Base-by-base conservation (phyloP, 495 filamentous ascomycete genomes). In the Podospora sp. region DNA sequence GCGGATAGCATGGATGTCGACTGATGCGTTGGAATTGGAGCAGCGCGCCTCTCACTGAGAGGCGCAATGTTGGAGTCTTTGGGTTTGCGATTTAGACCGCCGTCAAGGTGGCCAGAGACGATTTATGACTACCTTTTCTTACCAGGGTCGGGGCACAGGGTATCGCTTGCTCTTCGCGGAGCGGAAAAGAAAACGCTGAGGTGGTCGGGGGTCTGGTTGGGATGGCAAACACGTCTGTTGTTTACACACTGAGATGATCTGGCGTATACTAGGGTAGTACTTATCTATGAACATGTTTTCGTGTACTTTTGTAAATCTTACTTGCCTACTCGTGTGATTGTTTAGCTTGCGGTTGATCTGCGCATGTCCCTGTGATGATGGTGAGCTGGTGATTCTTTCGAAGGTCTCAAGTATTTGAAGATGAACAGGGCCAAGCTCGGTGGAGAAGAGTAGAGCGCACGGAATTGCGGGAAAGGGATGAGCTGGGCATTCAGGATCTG, bases 1-100 rank as follows among this genome's bases (percentile, higher is more conserved):
- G 55, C 51, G 3, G 70, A 71, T 9, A 60, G 36, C 22, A 75
- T 77, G 71, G 72, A 74, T 57, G 67, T 75, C 16, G 75, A 77
- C 35, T 75, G 21, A 59, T 59, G 33, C n/a, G 57, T 24, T 36
- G 4, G 3, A 4, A 8, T 59, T 59, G 25, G 26, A 22, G n/a
- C 14, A 24, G 12, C 25, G 40, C 14, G 9, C 14, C 2, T 46
- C 40, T 46, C 2, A 2, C 40, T 12, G 16, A 46, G 9, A 46
- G 2, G 14, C 40, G 40, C 3, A 18, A 26, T n/a, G 24, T 18
- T 20, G 55, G 24, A n/a, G 18, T 59, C 16, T 4, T 33, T 59
- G n/a, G 18, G 24, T 9, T 46, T 18, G 1, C 0, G 29, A 16
- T 2, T 33, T 4, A 1, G 56, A 25, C 26, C 9, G 20, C 11